Conservation (phyloP, 2,329 filamentous ascomycete species). For the Botrytis elliptica region DNA sequence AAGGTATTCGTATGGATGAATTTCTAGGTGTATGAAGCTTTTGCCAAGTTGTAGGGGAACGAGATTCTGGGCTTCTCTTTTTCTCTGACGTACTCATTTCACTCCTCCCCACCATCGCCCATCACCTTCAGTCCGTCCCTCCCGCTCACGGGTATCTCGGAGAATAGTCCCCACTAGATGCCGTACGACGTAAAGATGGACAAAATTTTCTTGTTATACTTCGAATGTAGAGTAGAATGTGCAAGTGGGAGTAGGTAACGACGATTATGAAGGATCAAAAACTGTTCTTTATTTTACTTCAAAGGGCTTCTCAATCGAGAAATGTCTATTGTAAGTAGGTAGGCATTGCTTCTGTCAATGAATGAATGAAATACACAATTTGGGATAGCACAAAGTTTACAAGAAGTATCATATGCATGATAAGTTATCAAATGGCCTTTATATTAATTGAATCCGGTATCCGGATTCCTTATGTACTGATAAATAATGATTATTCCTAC, state of each 20-base stretch:
- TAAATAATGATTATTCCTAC: neutral
- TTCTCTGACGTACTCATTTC: conserved; percentile 2
- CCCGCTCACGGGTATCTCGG: neutral
- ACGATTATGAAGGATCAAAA: neutral
- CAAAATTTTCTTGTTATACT: neutral
- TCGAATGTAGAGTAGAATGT: neutral
- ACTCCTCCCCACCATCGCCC: neutral
- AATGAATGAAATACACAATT: neutral
- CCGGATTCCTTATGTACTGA: neutral
- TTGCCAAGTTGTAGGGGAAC: conserved; percentile 2
- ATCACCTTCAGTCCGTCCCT: too few species aligned
- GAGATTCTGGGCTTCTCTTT: neutral
- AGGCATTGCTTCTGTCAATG: neutral
- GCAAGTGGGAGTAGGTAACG: neutral
- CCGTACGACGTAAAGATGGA: too few species aligned
- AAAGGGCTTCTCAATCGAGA: neutral
- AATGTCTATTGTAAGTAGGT: neutral
- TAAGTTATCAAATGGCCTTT: neutral
- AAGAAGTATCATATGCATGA: neutral
- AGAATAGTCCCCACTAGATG: neutral
- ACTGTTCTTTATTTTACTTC: neutral
- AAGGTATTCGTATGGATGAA: neutral
- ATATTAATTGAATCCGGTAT: neutral
- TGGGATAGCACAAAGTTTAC: neutral
- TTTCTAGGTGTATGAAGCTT: conserved; percentile 7